Evolutionary conservation across 139 green algal genomes (phyloP).

Genomic region (Choricystis sp.): DNA sequence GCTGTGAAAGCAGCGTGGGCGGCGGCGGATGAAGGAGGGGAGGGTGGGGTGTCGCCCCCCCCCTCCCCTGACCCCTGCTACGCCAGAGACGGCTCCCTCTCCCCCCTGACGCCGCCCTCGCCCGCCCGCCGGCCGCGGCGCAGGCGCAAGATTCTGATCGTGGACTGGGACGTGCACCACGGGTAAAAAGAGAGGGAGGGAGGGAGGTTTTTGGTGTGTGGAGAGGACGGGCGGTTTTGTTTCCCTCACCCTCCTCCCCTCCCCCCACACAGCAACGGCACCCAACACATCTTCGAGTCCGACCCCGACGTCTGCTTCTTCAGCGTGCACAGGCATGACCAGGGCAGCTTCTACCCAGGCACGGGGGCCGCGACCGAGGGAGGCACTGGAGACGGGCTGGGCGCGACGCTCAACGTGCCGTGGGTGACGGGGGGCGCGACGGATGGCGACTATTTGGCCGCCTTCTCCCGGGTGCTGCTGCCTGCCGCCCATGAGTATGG

Average conservation of each 20-base stretch:
- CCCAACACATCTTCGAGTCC: slow-evolving; percentile 43
- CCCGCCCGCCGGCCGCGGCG: neutral
- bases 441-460: slow-evolving; percentile 27
- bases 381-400: slow-evolving; percentile 31
- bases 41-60: too few species aligned
- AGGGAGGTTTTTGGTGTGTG: too few species aligned
- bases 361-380: slow-evolving; percentile 25
- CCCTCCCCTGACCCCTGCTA: too few species aligned
- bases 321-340: slow-evolving; percentile 39
- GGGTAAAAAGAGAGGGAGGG: too few species aligned
- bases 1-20: slow-evolving; percentile 6
- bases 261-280: too few species aligned
- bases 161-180: slow-evolving; percentile 45
- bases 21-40: too few species aligned
- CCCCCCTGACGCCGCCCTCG: too few species aligned
- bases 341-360: slow-evolving; percentile 20
- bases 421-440: slow-evolving; percentile 27
- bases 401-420: slow-evolving; percentile 49
- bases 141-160: slow-evolving; percentile 6
- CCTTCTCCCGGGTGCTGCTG: slow-evolving; percentile 39
- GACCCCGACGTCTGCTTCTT: slow-evolving; percentile 47
- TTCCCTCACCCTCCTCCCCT: slow-evolving; percentile 12
- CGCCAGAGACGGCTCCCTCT: too few species aligned
- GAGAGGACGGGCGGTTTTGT: neutral
- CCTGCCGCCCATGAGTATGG: slow-evolving; percentile 44